These are phyloP conservation scores for Chlamydomonas sp. DNA, from an alignment of 139 green algal genomes.

Conservation along the genomic window DNA sequence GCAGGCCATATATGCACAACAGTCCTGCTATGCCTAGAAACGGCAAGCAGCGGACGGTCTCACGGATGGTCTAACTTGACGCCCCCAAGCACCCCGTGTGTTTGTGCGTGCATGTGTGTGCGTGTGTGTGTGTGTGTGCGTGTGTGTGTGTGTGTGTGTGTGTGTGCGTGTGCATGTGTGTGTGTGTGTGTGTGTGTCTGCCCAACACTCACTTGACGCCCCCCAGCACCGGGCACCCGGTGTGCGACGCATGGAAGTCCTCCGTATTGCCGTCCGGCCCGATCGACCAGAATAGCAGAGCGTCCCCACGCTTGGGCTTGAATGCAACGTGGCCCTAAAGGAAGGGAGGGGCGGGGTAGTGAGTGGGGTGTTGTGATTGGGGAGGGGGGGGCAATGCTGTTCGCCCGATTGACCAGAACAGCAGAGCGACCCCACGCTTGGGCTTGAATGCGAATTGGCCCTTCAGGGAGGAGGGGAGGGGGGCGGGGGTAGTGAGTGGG, in stretches of 20 bases:
- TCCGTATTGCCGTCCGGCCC: conserved; percentile 24
- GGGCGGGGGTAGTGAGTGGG: too few species aligned
- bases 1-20: too few species aligned
- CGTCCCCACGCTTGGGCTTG: conserved; percentile 40
- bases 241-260: conserved; percentile 32
- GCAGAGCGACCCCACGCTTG: conserved; percentile 33
- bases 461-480: too few species aligned
- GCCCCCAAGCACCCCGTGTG: too few species aligned
- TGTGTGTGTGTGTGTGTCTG: neutral
- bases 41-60: too few species aligned
- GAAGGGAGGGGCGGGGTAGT: neutral
- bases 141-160: neutral
- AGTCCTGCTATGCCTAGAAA: too few species aligned
- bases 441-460: conserved; percentile 41
- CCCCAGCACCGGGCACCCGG: conserved; percentile 33
- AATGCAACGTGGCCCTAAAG: conserved; percentile 34
- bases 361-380: too few species aligned
- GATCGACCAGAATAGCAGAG: conserved; percentile 40
- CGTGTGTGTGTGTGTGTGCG: neutral
- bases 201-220: conserved; percentile 24
- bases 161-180: neutral
- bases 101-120: neutral
- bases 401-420: conserved; percentile 37
- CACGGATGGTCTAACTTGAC: too few species aligned
- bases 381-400: too few species aligned